A percentile compares a stretch with the other conserved stretches of the same genome.
Conservation (phyloP, 768 basidiomycete species). For the Fomitopsis pulvina region DNA sequence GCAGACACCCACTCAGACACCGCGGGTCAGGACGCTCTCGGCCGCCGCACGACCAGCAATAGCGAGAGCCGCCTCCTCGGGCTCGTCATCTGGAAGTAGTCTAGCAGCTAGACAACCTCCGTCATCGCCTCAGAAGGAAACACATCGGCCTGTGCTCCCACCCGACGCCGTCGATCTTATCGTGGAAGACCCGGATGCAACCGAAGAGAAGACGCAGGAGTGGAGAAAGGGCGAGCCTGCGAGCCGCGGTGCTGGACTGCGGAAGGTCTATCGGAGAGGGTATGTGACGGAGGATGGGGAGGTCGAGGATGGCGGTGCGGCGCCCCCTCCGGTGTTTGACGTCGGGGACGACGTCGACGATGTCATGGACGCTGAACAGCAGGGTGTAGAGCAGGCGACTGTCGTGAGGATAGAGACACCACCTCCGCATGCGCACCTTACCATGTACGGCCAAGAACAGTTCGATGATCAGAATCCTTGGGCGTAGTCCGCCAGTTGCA, state of each 20-base stretch:
- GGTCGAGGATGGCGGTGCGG: constrained; percentile 32
- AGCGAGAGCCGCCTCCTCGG: constrained; percentile 8
- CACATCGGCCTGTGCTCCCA: constrained; percentile 30
- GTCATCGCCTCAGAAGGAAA: constrained; percentile 15
- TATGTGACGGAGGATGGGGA: constrained; percentile 36
- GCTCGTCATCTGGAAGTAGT: constrained; percentile 13
- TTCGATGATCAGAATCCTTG: constrained; percentile 51
- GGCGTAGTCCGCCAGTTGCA: constrained; percentile 27
- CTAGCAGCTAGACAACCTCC: constrained; percentile 11
- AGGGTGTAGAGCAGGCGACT: constrained; percentile 16
- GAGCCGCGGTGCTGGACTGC: constrained; percentile 27
- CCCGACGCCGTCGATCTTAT: constrained; percentile 88
- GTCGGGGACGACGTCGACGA: constrained; percentile 34
- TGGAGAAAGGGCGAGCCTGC: constrained; percentile 60
- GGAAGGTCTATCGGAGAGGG: constrained; percentile 48
- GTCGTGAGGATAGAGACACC: constrained; percentile 32
- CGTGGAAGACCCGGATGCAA: constrained; percentile 58
- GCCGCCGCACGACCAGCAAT: constrained; percentile 2
- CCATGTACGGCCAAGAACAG: constrained; percentile 27
- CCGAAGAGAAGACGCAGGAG: constrained; percentile 45
- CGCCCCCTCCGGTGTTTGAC: constrained; percentile 13
- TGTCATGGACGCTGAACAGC: constrained; percentile 25
- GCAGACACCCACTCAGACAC: constrained; percentile 15
- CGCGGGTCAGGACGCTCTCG: constrained; percentile 12
- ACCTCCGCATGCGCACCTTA: constrained; percentile 36